phyloP scores from a whole-genome alignment of 768 basidiomycete genomes.

The Pisolithus orientalis region DNA sequence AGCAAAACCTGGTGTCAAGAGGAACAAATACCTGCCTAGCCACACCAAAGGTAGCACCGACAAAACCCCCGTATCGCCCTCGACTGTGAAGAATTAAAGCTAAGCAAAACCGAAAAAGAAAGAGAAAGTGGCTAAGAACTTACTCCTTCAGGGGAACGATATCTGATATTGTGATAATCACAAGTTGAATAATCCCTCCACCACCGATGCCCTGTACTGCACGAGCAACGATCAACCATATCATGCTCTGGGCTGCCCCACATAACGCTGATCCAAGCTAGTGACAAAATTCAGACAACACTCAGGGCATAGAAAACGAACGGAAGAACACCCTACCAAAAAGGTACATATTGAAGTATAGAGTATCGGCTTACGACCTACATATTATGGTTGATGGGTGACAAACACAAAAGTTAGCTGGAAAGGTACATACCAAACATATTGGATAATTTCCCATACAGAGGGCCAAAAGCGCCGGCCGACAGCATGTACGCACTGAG shows the following conservation, averaged over 20 bases:
- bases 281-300: background rate
- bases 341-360: constrained; percentile 63
- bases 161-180: constrained; percentile 75
- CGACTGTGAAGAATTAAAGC: constrained; percentile 36
- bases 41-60: constrained; percentile 79
- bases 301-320: background rate
- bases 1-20: background rate
- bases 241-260: constrained; percentile 74
- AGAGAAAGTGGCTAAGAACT: constrained; percentile 13
- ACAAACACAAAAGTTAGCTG: constrained; percentile 23
- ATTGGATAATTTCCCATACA: constrained; percentile 78
- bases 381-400: background rate
- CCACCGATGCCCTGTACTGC: constrained; percentile 83
- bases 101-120: background rate
- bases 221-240: constrained; percentile 69
- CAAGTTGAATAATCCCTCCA: constrained; percentile 72
- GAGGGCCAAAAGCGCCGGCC: constrained; percentile 57
- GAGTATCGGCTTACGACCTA: constrained; percentile 66
- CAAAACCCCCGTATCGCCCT: constrained; percentile 68
- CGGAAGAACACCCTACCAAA: constrained; percentile 38
- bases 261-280: constrained; percentile 77
- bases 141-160: constrained; percentile 78
- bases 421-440: constrained; percentile 29
- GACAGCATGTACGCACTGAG: constrained; percentile 68
- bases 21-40: constrained; percentile 32